Evolutionary conservation across 2,329 filamentous ascomycete genomes (phyloP).

Genomic region (Aspergillus thermomutatus): DNA sequence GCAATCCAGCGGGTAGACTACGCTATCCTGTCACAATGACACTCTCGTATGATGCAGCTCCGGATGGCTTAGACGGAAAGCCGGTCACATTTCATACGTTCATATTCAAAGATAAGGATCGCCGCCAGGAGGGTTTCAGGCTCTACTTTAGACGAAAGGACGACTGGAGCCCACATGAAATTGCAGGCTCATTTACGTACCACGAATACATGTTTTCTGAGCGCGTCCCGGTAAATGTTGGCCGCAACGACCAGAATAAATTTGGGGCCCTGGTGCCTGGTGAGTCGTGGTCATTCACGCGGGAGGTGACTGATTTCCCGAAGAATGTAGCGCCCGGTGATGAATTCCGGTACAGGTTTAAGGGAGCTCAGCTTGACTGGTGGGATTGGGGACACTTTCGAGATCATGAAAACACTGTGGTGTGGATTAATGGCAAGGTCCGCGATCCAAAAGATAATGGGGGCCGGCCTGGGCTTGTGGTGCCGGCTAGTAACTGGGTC

Average conservation of each 20-base stretch:
- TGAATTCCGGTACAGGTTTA: not conserved
- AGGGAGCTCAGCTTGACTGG: not conserved
- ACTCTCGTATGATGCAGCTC: not conserved
- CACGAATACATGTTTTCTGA: not conserved
- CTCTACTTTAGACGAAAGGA: not conserved
- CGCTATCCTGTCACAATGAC: not conserved
- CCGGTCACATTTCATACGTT: not conserved
- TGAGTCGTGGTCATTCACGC: not conserved
- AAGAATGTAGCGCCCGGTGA: not conserved
- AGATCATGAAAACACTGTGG: slow-evolving; percentile 3
- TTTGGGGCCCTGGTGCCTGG: not conserved
- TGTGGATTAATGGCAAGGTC: not conserved
- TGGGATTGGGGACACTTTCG: slow-evolving; percentile 2
- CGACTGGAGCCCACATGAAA: not conserved
- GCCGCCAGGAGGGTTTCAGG: not conserved
- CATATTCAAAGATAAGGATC: not conserved
- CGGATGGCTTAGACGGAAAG: not conserved
- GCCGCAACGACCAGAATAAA: not conserved
- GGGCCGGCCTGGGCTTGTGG: not conserved
- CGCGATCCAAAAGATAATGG: not conserved
- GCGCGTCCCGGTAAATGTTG: not conserved
- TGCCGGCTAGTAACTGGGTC: not conserved
- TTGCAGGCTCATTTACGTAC: not conserved
- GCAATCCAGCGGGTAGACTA: not conserved
- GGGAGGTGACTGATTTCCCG: not conserved